Conservation (phyloP, 2,329 filamentous ascomycete species). For the Cercospora sp. region DNA sequence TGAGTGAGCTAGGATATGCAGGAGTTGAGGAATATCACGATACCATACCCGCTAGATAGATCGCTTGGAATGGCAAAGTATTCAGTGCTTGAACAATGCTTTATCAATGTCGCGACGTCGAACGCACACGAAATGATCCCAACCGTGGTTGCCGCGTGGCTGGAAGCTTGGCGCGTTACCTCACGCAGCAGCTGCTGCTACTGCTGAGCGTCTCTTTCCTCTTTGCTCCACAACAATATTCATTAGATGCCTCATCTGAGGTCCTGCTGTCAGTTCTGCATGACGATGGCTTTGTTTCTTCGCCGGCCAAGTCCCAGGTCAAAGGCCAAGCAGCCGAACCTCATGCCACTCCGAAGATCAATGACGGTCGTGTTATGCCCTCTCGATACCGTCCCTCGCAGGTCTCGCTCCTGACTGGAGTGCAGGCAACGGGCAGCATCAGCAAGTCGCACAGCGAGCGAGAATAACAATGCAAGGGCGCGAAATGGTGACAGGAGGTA, state of each 20-base stretch:
- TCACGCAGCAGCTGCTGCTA: neutral
- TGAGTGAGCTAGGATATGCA: slow-evolving; percentile 14
- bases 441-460: neutral
- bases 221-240: neutral
- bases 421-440: neutral
- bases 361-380: neutral
- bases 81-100: neutral
- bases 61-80: slow-evolving; percentile 5
- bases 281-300: neutral
- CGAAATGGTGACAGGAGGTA: neutral
- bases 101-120: neutral
- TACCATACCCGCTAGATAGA: slow-evolving; percentile 14
- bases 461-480: neutral
- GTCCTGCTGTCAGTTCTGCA: neutral
- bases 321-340: neutral
- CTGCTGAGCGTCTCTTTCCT: neutral
- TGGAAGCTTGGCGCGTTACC: neutral
- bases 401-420: neutral
- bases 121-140: neutral
- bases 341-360: neutral
- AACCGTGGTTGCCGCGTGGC: neutral
- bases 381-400: neutral
- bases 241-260: neutral
- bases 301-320: neutral
- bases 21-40: slow-evolving; percentile 4